A percentile compares a stretch with the other conserved stretches of the same genome.
These are phyloP conservation scores for Cardamine occulta DNA, from an alignment of 345 rosid species.

Conservation along the genomic window DNA sequence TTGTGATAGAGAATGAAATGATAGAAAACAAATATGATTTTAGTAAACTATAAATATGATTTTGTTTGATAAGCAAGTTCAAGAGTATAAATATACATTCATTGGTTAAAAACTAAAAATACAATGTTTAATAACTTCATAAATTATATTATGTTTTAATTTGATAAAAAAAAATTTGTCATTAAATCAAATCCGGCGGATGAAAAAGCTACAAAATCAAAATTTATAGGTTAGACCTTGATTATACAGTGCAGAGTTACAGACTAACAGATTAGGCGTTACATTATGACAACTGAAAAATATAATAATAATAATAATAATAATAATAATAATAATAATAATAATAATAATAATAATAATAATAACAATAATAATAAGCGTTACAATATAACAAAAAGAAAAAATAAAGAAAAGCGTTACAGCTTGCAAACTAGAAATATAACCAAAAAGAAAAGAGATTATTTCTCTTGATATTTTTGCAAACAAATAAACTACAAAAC, in stretches of 20 bases:
- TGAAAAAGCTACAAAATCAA: neutral
- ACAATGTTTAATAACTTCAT: neutral
- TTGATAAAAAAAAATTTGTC: neutral
- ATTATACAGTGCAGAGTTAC: no score
- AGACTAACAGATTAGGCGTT: neutral
- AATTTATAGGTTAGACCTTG: neutral
- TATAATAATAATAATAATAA: no score
- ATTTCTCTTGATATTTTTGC: neutral
- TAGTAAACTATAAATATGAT: neutral
- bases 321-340: no score
- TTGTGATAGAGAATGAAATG: no score
- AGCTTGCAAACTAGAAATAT: neutral
- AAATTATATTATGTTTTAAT: neutral
- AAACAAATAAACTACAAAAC: neutral
- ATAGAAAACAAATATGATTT: neutral
- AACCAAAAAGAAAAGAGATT: neutral
- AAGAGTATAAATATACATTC: neutral
- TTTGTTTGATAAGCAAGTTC: neutral
- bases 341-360: no score
- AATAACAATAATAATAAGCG: no score
- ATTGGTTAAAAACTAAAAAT: neutral
- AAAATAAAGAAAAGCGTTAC: neutral
- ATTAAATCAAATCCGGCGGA: neutral
- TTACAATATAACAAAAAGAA: neutral
- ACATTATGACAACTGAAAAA: neutral